A percentile compares a stretch with the other conserved stretches of the same genome.
phyloP scores from a whole-genome alignment of 2,329 filamentous ascomycete genomes.

The Boeremia exigua region DNA sequence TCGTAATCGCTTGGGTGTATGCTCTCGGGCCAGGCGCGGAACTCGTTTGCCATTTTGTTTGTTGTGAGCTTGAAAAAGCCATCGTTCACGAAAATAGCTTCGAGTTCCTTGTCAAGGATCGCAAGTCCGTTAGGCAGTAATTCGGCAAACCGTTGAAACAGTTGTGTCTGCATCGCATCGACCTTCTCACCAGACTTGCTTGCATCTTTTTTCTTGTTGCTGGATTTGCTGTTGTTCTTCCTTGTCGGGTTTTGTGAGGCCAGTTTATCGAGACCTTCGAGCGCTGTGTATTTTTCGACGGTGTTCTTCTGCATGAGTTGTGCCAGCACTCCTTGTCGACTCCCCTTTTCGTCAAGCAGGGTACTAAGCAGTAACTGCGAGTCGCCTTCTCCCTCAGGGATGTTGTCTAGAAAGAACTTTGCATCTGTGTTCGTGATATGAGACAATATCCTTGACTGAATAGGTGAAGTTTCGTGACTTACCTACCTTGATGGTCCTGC shows the following conservation, averaged over 20 bases:
- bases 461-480: constrained; percentile 21
- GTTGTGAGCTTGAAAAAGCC: constrained; percentile 56
- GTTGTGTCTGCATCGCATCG: constrained; percentile 48
- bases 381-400: constrained; percentile 20
- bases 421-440: constrained; percentile 21
- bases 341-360: constrained; percentile 39
- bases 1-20: constrained; percentile 55
- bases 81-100: constrained; percentile 56
- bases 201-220: constrained; percentile 6
- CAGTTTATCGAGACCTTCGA: constrained; percentile 33
- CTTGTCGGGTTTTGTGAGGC: constrained; percentile 17
- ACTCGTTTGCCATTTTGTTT: constrained; percentile 48
- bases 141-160: constrained; percentile 54
- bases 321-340: constrained; percentile 40
- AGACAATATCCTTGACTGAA: constrained; percentile 1
- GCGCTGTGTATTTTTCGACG: constrained; percentile 32
- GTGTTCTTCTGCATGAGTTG: constrained; percentile 35
- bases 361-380: constrained; percentile 41
- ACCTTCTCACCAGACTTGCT: constrained; percentile 15
- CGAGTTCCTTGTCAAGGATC: constrained; percentile 53
- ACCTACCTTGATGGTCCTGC: constrained; percentile 49
- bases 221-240: constrained; percentile 15
- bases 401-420: constrained; percentile 33
- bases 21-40: constrained; percentile 55
- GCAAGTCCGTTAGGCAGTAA: constrained; percentile 55